A percentile compares a stretch with the other conserved stretches of the same genome.
Conservation (phyloP, 148 eudicot species). For the Cornus kousa region DNA sequence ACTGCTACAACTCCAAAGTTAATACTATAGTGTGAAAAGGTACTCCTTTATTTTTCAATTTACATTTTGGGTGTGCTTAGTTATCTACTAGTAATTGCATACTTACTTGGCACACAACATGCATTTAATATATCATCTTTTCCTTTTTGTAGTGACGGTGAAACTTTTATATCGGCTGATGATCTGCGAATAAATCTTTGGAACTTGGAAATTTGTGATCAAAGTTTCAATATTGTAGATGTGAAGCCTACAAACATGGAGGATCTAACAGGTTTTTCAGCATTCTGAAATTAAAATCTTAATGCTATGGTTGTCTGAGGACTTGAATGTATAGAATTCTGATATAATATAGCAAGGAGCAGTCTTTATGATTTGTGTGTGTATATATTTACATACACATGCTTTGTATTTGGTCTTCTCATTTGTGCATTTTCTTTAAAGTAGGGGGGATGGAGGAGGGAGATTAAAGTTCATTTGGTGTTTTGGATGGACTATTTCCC, state of each 20-base stretch:
- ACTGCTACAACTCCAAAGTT: neutral
- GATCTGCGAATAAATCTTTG: conserved; percentile 87
- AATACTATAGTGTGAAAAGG: neutral
- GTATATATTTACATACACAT: too few species aligned
- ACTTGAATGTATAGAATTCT: too few species aligned
- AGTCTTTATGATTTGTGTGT: too few species aligned
- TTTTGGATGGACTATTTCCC: neutral
- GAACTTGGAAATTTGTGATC: conserved; percentile 85
- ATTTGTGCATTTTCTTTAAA: too few species aligned
- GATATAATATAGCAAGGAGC: neutral
- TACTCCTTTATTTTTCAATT: too few species aligned
- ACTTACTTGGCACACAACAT: neutral
- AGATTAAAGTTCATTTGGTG: neutral
- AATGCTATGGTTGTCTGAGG: too few species aligned
- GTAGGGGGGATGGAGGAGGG: neutral
- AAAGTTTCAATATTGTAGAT: conserved; percentile 87
- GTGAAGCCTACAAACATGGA: conserved; percentile 90
- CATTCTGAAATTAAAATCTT: neutral
- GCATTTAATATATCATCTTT: neutral
- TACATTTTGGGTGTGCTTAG: neutral
- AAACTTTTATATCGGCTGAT: conserved; percentile 89
- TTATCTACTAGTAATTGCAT: conserved; percentile 1
- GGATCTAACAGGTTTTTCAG: conserved; percentile 66
- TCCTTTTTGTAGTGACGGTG: conserved; percentile 62
- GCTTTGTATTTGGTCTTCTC: too few species aligned